Conservation (phyloP, 2,329 filamentous ascomycete genomes). For the Rachicladosporium sp. region DNA sequence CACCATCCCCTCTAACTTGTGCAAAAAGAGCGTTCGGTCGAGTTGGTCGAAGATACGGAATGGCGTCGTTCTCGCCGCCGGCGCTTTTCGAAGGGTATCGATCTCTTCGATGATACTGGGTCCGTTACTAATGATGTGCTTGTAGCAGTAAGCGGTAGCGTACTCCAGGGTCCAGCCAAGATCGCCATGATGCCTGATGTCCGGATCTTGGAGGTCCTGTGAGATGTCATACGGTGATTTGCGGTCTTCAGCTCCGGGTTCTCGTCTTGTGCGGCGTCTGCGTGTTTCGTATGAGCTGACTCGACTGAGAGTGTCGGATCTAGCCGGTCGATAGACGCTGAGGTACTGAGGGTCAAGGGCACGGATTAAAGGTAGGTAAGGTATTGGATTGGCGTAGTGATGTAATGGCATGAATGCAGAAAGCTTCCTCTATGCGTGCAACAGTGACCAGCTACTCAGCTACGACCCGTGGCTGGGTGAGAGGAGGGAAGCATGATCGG, state of each 20-base stretch:
- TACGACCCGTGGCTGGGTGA: too few relatives aligned
- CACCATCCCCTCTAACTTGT: constrained; percentile 27
- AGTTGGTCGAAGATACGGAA: constrained; percentile 26
- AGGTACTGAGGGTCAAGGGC: too few relatives aligned
- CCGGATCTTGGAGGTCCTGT: not conserved
- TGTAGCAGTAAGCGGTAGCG: constrained; percentile 28
- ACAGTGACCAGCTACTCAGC: too few relatives aligned
- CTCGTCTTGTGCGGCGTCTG: too few relatives aligned
- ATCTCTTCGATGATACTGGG: constrained; percentile 16
- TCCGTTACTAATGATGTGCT: constrained; percentile 18
- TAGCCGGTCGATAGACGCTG: too few relatives aligned
- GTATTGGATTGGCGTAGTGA: constrained; percentile 6
- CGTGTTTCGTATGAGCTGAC: too few relatives aligned
- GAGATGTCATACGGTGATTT: too few relatives aligned
- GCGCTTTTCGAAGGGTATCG: constrained; percentile 15
- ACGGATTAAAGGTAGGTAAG: constrained; percentile 3
- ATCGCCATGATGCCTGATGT: constrained; percentile 14
- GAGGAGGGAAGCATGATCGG: not conserved
- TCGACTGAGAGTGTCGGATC: too few relatives aligned
- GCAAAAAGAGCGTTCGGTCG: constrained; percentile 25
- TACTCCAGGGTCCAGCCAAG: constrained; percentile 31
- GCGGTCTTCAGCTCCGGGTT: too few relatives aligned
- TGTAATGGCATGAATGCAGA: constrained; percentile 3
- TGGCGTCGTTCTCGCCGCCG: constrained; percentile 16
- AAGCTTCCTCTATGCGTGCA: not conserved